A percentile compares a stretch with the other conserved stretches of the same genome.
These are phyloP conservation scores for Colletotrichum viniferum DNA, from an alignment of 2,329 filamentous ascomycete species.

Conservation along the genomic window DNA sequence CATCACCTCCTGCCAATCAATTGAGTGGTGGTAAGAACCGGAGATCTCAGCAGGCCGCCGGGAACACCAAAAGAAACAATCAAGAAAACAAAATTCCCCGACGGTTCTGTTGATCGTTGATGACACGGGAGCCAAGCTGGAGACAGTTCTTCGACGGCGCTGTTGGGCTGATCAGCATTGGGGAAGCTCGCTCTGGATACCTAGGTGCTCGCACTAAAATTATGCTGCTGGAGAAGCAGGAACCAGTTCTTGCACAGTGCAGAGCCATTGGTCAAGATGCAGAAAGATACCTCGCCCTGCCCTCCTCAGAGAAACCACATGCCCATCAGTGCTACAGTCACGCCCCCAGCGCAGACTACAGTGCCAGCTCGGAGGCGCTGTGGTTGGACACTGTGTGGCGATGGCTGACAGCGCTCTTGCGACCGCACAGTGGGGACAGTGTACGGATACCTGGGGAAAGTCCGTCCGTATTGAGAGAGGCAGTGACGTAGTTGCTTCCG, in stretches of 20 bases:
- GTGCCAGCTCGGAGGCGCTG: background rate
- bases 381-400: background rate
- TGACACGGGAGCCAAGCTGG: slow-evolving; percentile 12
- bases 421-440: slow-evolving; percentile 10
- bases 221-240: background rate
- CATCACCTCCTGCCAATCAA: background rate
- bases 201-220: background rate
- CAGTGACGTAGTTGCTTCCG: slow-evolving; percentile 7
- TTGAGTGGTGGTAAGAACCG: background rate
- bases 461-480: background rate
- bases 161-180: background rate
- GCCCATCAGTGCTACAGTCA: background rate
- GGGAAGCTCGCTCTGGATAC: background rate
- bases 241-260: background rate
- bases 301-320: background rate
- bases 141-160: slow-evolving; percentile 13
- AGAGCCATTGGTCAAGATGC: background rate
- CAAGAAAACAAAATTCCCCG: slow-evolving; percentile 6
- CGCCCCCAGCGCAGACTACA: background rate
- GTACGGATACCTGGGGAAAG: slow-evolving; percentile 13
- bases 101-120: slow-evolving; percentile 12
- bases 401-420: background rate
- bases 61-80: background rate
- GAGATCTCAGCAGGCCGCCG: background rate
- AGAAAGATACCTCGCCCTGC: background rate